Conservation (phyloP, 768 basidiomycete genomes). For the Mycena alexandri region DNA sequence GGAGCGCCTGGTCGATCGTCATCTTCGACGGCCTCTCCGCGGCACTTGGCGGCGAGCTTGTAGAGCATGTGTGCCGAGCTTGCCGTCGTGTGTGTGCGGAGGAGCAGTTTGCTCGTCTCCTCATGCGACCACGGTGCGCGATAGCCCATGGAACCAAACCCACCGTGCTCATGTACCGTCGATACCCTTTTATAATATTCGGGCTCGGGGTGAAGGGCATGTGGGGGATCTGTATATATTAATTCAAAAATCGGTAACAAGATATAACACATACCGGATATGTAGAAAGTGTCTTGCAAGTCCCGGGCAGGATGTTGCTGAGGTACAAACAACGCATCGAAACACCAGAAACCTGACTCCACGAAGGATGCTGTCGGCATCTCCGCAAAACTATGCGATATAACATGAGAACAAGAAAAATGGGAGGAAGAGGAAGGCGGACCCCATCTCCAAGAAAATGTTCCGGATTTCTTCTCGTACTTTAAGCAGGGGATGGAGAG, state of each 20-base stretch:
- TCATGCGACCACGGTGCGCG: slow-evolving; percentile 95
- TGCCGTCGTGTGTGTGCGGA: slow-evolving; percentile 97
- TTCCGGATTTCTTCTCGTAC: slow-evolving; percentile 97
- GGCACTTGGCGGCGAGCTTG: slow-evolving; percentile 88
- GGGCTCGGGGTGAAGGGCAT: slow-evolving; percentile 78
- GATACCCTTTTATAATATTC: slow-evolving; percentile 91
- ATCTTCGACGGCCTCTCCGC: slow-evolving; percentile 65
- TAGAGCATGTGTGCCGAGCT: slow-evolving; percentile 95
- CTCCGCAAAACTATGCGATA: slow-evolving; percentile 84
- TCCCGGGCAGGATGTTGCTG: slow-evolving; percentile 99
- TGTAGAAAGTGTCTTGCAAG: slow-evolving; percentile 97
- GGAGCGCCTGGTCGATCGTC: slow-evolving; percentile 48
- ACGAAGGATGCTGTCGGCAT: slow-evolving; percentile 98
- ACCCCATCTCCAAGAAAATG: slow-evolving; percentile 99
- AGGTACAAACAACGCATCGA: slow-evolving; percentile 97
- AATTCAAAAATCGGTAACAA: not conserved
- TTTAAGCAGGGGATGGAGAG: slow-evolving; percentile 95
- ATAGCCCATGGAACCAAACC: slow-evolving; percentile 95
- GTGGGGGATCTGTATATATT: slow-evolving; percentile 73
- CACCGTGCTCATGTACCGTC: slow-evolving; percentile 87
- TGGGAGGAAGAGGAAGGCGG: slow-evolving; percentile 40
- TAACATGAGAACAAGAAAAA: not conserved
- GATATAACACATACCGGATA: slow-evolving; percentile 74
- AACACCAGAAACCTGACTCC: slow-evolving; percentile 99
- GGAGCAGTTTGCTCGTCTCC: slow-evolving; percentile 91